Evolutionary conservation across 2,329 filamentous ascomycete genomes (phyloP), one percentile per base, ranked within the genome.

Genomic region (Aspergillus sp.): DNA sequence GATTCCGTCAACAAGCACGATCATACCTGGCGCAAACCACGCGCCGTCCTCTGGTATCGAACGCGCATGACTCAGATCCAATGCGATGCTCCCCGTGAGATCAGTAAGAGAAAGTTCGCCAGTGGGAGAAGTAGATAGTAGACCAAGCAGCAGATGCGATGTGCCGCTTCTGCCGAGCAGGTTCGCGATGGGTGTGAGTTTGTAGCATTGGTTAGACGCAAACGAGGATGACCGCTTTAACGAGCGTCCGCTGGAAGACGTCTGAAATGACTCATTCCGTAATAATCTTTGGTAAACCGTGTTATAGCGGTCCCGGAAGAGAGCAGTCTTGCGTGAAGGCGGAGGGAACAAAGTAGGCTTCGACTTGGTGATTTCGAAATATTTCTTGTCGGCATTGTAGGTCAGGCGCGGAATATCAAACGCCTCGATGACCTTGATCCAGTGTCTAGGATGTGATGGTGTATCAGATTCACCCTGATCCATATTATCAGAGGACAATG

Each of bases 21-120:
- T 89, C 91, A 97, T 97, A 3, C 95, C 95, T 0, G 94, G 92
- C 4, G 88, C 86, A 66, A 97, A 97, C 88, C 91, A 99, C 3
- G 89, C 88, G 20, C 89, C 91, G 65, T 93, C 87, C 55, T 91
- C 86, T 0, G 92, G 92, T 50, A 97, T 87, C 13, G 88, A 85
- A 19, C 86, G 85, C 0, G 93, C 90, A 64, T 93, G 88, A 17
- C 85, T 82, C 10, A 97, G 75, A 61, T 97, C 91, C 1, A 99
- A 78, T 2, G 84, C 81, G 62, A 99, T 96, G 48, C 89, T 93
- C 16, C 93, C 94, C 0, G 91, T 93, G 25, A 94, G 75, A 66
- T 99, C 94, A 59, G 88, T 90, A 19, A 99, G 82, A 2, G 90
- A 88, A 3, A 97, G 78, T 29, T 84, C 84, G 4, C 94, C 92